phyloP scores from a whole-genome alignment of 2,329 filamentous ascomycete species.

The Fusarium poae region DNA sequence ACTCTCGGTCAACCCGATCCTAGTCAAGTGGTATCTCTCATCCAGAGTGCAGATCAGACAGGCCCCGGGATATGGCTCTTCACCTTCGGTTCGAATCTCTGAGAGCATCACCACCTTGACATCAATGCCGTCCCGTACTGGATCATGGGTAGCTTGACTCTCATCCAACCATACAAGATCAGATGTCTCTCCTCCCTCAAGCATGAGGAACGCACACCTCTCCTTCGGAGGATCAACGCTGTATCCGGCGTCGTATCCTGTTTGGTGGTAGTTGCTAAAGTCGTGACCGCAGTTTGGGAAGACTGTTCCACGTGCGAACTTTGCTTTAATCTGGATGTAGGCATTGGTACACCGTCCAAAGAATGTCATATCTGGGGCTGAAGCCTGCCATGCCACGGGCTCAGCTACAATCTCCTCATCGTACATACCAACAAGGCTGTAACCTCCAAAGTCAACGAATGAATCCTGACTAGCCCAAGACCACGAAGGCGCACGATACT shows the following conservation, averaged over 20 bases:
- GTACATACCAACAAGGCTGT: not conserved
- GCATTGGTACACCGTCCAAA: conserved; percentile 5
- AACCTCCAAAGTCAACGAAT: not conserved
- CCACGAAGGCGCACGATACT: conserved; percentile 13
- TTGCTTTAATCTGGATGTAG: conserved; percentile 11
- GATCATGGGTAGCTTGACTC: not conserved
- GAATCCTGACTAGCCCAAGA: conserved; percentile 23
- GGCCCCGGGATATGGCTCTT: not conserved
- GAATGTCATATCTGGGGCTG: not conserved
- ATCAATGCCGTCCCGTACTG: not conserved
- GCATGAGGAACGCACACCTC: not conserved
- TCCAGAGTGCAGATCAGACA: conserved; percentile 14
- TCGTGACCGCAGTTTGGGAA: conserved; percentile 12
- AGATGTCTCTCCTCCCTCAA: not conserved
- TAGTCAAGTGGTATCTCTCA: conserved; percentile 8
- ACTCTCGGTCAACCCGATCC: conserved; percentile 4
- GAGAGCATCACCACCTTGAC: conserved; percentile 13
- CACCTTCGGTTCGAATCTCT: not conserved
- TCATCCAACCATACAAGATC: conserved; percentile 16
- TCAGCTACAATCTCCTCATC: not conserved
- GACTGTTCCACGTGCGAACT: not conserved
- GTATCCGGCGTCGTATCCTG: rapidly evolving
- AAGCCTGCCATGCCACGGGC: not conserved
- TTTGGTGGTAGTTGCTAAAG: not conserved
- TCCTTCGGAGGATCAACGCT: not conserved